Evolutionary conservation across 805 yeast species (phyloP).

Genomic region (Komagataella ulmi): DNA sequence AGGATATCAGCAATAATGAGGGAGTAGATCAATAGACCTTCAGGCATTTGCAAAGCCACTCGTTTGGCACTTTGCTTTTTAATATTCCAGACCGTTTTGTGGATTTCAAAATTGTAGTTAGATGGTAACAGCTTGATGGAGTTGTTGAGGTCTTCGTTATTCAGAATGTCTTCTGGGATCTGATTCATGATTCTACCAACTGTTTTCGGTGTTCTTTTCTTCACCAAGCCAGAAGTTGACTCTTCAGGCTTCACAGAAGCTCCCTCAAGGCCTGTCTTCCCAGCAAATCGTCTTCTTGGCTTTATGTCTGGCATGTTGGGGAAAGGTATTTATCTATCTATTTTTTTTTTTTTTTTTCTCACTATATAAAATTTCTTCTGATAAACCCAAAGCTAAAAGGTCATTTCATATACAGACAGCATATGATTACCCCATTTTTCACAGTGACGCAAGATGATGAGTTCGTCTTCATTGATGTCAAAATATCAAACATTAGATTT

Average conservation of each 20-base stretch:
- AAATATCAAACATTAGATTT: slow-evolving; percentile 62
- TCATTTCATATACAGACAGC: background rate
- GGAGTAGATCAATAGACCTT: slow-evolving; percentile 82
- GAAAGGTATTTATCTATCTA: background rate
- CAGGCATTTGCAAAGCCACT: slow-evolving; percentile 96
- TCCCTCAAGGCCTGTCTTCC: slow-evolving; percentile 1
- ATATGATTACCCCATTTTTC: slow-evolving; percentile 84
- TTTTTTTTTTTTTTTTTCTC: background rate
- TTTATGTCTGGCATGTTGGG: background rate
- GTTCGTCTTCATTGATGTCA: slow-evolving; percentile 45
- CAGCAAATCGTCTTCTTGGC: slow-evolving; percentile 1
- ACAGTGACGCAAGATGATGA: slow-evolving; percentile 66
- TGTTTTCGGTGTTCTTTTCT: slow-evolving; percentile 15
- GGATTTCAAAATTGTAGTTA: slow-evolving; percentile 91
- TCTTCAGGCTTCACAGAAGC: slow-evolving; percentile 1
- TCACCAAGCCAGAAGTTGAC: slow-evolving; percentile 8
- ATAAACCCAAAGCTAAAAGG: background rate
- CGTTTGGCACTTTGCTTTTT: slow-evolving; percentile 59
- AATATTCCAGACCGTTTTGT: slow-evolving; percentile 91
- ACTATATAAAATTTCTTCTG: background rate
- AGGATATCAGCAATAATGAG: slow-evolving; percentile 83
- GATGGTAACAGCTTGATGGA: slow-evolving; percentile 76
- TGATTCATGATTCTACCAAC: slow-evolving; percentile 64
- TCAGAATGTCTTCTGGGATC: slow-evolving; percentile 74
- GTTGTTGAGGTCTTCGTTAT: slow-evolving; percentile 70